Conservation (phyloP, 2,329 filamentous ascomycete genomes). For the Penicillium sp. region DNA sequence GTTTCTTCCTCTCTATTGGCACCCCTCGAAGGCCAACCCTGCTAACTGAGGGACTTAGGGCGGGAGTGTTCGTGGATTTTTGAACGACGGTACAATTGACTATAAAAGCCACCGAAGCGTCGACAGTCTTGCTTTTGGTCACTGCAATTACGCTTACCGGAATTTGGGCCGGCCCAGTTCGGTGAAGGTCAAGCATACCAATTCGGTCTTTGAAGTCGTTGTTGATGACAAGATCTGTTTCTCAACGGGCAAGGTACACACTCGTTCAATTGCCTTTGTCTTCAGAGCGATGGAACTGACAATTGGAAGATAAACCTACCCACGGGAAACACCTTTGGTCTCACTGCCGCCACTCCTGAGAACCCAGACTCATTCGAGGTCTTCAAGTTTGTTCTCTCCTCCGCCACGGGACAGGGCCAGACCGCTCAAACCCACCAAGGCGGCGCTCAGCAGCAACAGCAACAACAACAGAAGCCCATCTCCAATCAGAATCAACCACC, state of each 20-base stretch:
- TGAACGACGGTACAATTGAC: slow-evolving; percentile 83
- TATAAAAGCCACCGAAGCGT: slow-evolving; percentile 70
- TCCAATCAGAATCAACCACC: slow-evolving; percentile 19
- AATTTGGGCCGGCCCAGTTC: slow-evolving; percentile 82
- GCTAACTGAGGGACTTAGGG: slow-evolving; percentile 37
- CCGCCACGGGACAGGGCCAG: slow-evolving; percentile 25
- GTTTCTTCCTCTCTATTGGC: slow-evolving; percentile 6
- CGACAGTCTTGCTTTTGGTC: slow-evolving; percentile 83
- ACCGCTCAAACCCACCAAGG: slow-evolving; percentile 15
- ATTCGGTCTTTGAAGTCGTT: slow-evolving; percentile 64
- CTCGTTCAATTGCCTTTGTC: not conserved
- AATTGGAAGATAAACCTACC: slow-evolving; percentile 62
- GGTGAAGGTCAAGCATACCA: slow-evolving; percentile 65
- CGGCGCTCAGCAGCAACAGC: slow-evolving; percentile 7
- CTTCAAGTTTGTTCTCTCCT: slow-evolving; percentile 75
- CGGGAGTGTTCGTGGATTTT: slow-evolving; percentile 81
- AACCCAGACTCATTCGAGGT: slow-evolving; percentile 92
- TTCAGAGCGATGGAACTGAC: slow-evolving; percentile 1
- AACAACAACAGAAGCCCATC: slow-evolving; percentile 15
- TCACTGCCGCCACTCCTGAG: slow-evolving; percentile 83
- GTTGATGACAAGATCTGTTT: slow-evolving; percentile 80
- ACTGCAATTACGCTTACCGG: slow-evolving; percentile 85
- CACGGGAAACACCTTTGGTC: slow-evolving; percentile 72
- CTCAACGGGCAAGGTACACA: slow-evolving; percentile 58
- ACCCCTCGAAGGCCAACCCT: slow-evolving; percentile 1